Base-by-base conservation (phyloP, 2,329 filamentous ascomycete genomes). In the Alternaria metachromatica region DNA sequence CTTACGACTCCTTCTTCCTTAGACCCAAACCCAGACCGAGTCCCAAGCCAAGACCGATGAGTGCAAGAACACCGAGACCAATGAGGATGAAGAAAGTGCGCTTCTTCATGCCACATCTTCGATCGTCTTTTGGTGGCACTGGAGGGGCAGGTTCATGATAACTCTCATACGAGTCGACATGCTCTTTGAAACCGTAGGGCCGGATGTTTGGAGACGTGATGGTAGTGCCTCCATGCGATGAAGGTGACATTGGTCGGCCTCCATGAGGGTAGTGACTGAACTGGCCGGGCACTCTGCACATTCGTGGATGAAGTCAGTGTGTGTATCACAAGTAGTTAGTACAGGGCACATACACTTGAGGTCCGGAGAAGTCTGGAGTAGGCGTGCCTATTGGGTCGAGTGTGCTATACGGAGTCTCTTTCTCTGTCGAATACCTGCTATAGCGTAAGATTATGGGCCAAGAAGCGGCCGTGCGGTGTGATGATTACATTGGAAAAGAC, bases 21-120 rank as follows among this genome's bases (percentile, higher is more conserved):
- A 76, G 45, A 3, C 76, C 79, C 13, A 82, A 65, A 5, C 80
- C 80, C 12, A 78, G 74, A 33, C 79, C 79, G 8, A 82, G 68
- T 6, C 76, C 80, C 8, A 80, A 73, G 2, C 69, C 80, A 10
- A 82, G 66, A 6, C 72, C 75, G 37, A 82, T 60, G 1, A 77
- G 64, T 44, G 74, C 66, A 37, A 78, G 56, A 4, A 80, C 8
- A 10, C 78, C 50, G 18, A 66, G 67, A 11, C 60, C 61, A 8
- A 74, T 15, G 7, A 76, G 62, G 21, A 77, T 72, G 43, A 65
- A 70, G 20, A 75, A 75, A 0, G 59, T 63, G 2, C 72, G 67
- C 37, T 66, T 76, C 57, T 68, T 75, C 69, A 74, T 67, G 0
- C 75, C 74, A 18, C 70, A 68, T 51, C 69, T 74, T 15, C 70